These are phyloP conservation scores for Collybia sp. DNA, from an alignment of 768 basidiomycete species.

Conservation along the genomic window DNA sequence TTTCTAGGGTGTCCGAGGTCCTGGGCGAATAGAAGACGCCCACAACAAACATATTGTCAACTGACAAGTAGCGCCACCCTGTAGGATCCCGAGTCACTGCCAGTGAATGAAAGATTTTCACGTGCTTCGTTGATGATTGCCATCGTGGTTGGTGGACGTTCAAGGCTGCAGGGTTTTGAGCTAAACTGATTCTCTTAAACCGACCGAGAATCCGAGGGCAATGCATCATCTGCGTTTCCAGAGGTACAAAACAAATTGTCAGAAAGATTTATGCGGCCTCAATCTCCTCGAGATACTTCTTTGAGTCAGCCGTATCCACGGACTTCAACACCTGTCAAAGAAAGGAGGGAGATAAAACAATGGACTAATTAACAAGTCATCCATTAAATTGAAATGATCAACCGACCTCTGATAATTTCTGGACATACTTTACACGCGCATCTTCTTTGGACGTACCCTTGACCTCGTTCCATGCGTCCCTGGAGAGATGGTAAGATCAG, in stretches of 20 bases:
- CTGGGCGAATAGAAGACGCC: slow-evolving; percentile 1
- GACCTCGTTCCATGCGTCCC: slow-evolving; percentile 82
- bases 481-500: slow-evolving; percentile 20
- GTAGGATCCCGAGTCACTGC: slow-evolving; percentile 1
- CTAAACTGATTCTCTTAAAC: too few relatives aligned
- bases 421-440: slow-evolving; percentile 71
- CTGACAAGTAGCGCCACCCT: slow-evolving; percentile 8
- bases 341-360: too few relatives aligned
- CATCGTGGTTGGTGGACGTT: not conserved
- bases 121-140: slow-evolving; percentile 3
- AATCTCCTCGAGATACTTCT: slow-evolving; percentile 55
- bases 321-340: slow-evolving; percentile 13
- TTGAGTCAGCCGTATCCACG: slow-evolving; percentile 41
- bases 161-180: too few relatives aligned
- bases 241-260: not conserved
- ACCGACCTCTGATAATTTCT: slow-evolving; percentile 63
- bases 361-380: too few relatives aligned
- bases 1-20: slow-evolving; percentile 3
- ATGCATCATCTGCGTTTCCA: not conserved
- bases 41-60: not conserved
- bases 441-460: slow-evolving; percentile 73
- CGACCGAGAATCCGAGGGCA: too few relatives aligned
- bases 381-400: not conserved
- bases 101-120: slow-evolving; percentile 1
- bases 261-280: slow-evolving; percentile 36